Base-by-base conservation (phyloP, 129 eudicot species). In the Helianthus annuus region DNA sequence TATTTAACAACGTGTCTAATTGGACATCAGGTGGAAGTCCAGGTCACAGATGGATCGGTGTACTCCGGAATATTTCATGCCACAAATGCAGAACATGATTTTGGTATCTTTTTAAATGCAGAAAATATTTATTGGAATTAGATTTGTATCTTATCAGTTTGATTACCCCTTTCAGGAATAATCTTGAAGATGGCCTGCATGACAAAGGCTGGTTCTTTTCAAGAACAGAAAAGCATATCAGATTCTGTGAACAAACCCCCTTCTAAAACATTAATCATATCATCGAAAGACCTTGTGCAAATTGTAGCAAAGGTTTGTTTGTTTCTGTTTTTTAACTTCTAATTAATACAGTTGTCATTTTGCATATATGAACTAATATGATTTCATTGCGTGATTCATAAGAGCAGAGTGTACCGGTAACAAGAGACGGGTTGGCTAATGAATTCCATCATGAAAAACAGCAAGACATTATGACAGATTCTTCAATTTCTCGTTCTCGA, bases 11-110 rank as follows among this genome's bases (percentile, higher is more conserved):
- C 97, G 59, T 87, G 95, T 69, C 84, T 90, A 58, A 82, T 93
- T 66, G 98, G 98, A 61, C 97, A 87, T 78, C 88, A 84, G 19
- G 96, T 93, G 74, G 97, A 93, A 56, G 95, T 90, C 65, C 99
- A 94, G 79, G 91, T 90, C 78, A 51, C 60, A 51, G 95, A 94
- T 85, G 99, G 99, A 59, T 86, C 99, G 70, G 66, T 88, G 12
- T 85, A 67, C 76, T 79, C 93, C 66, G 97, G 99, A 79, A 79
- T 94, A 72, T 90, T 90, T 64, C 97, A 94, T 65, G 85, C 97
- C 1, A 82, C 89, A 56, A 84, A 90, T 67, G 77, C 96, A 48
- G 97, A 94, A 59, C 84, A 80, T 78, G 96, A 94, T 86, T 94
- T 94, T 59, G 99, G 99, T 94, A 90, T 59, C 83, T 79, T 70